A percentile compares a stretch with the other conserved stretches of the same genome.
Evolutionary conservation across 2,329 filamentous ascomycete species (phyloP).

Genomic region (Gaeumannomyces tritici): DNA sequence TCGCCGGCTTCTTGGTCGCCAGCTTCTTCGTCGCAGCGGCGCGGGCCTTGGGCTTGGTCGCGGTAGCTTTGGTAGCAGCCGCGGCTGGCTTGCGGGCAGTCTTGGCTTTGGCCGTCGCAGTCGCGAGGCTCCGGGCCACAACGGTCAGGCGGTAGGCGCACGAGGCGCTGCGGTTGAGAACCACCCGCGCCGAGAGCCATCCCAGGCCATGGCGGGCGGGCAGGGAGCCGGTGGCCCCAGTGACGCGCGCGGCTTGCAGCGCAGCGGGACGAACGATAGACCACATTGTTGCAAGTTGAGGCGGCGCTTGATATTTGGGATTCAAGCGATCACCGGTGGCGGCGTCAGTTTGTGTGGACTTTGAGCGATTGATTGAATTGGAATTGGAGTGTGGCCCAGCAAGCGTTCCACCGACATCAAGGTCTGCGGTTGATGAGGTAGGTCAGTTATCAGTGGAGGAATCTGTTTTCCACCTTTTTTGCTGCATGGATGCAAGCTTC

Average conservation of each 20-base stretch:
- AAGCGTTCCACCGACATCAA: background rate
- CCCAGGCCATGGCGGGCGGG: slow-evolving; percentile 9
- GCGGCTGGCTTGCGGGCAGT: slow-evolving; percentile 5
- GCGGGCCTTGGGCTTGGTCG: slow-evolving; percentile 6
- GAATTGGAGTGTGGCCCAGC: background rate
- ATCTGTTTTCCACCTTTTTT: background rate
- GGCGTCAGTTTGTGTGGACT: background rate
- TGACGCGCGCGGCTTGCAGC: background rate
- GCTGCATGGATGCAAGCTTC: background rate
- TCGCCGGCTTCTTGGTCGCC: slow-evolving; percentile 12
- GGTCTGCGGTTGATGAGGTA: background rate
- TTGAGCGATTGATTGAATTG: background rate
- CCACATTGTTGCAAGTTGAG: slow-evolving; percentile 7
- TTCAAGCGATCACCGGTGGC: background rate
- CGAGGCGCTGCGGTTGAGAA: slow-evolving; percentile 1
- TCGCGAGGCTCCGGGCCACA: slow-evolving; percentile 5
- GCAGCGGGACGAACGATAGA: slow-evolving; percentile 7
- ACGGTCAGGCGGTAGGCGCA: slow-evolving; percentile 5
- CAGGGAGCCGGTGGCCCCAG: slow-evolving; percentile 3
- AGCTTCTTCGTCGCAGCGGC: slow-evolving; percentile 13
- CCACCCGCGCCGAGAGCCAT: slow-evolving; percentile 7
- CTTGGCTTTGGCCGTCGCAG: slow-evolving; percentile 2
- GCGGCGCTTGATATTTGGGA: background rate
- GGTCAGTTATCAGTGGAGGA: too few relatives aligned
- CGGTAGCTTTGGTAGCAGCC: slow-evolving; percentile 14